Evolutionary conservation across 768 basidiomycete genomes (phyloP), one percentile per base, ranked within the genome.

Genomic region (Russula virescens): DNA sequence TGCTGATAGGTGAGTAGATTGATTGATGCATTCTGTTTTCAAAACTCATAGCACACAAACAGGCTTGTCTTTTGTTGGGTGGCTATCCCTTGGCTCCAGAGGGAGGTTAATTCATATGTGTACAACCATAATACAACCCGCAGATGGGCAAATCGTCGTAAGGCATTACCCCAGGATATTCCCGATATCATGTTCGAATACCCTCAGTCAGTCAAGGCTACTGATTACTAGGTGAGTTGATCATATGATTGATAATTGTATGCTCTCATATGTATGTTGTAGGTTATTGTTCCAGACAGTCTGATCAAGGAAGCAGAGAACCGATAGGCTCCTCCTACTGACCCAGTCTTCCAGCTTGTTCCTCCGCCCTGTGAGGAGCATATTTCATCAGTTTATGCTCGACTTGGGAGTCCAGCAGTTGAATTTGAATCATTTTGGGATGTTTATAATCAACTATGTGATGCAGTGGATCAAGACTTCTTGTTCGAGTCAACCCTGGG

Each of bases 11-110:
- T 47, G 23, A 1, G 46, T 47, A 11, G 2, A 6, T 38, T 11
- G 10, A 38, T 14, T 7, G 2, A 5, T 38, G 8, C 31, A 31
- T 8, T 31, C 3, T 31, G 31, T 38, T 11, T 38, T 35, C 34
- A 11, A 38, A 38, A 38, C 38, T 47, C 21, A 23, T 23, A 23
- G 46, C 7, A n/a, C 11, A 21, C n/a, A n/a, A 23, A 51, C 28
- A 38, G 52, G 35, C 52, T 53, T 2, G 52, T 53, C 14, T 38
- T 53, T 25, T n/a, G 21, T 23, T 53, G 52, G 52, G 21, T 53
- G 52, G 52, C 55, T 14, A 34, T 55, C 42, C 55, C 55, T 28
- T 55, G 43, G 55, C 42, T 42, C 31, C 55, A 28, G 50, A 28
- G 11, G 16, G 50, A 28, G 7, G 50, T 16, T 14, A 28, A 31